phyloP scores from a whole-genome alignment of 2,329 filamentous ascomycete genomes.

The Sporothrix brasiliensis region DNA sequence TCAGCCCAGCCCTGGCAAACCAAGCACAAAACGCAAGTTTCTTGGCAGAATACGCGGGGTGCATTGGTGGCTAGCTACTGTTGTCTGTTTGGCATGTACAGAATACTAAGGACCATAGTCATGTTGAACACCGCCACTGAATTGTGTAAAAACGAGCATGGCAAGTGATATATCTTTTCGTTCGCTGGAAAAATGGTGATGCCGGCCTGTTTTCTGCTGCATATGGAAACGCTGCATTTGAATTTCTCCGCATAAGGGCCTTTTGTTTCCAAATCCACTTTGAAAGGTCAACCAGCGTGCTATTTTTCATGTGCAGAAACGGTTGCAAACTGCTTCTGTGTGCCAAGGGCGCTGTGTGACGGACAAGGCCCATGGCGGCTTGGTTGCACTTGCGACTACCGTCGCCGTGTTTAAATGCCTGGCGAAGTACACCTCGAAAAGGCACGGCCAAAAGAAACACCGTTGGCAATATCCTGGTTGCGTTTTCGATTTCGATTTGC shows the following conservation, averaged over 20 bases:
- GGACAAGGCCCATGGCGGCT: conserved; percentile 2
- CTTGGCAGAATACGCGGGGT: conserved; percentile 20
- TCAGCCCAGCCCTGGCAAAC: not conserved
- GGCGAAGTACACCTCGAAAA: not conserved
- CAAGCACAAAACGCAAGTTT: not conserved
- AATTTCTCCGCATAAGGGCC: conserved; percentile 24
- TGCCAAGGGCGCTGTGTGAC: conserved; percentile 3
- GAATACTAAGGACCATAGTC: not conserved
- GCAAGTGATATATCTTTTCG: not conserved
- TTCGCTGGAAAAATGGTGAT: not conserved
- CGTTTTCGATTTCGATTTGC: not conserved
- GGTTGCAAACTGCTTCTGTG: not conserved
- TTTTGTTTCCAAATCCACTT: conserved; percentile 2
- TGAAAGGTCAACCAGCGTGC: not conserved
- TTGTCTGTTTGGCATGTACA: too few relatives aligned
- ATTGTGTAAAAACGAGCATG: conserved; percentile 10
- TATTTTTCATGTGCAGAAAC: conserved; percentile 7
- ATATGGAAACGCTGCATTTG: not conserved
- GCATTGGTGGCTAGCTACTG: not conserved
- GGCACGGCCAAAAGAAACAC: not conserved
- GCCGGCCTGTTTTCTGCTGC: not conserved
- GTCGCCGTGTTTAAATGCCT: not conserved
- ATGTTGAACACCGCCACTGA: not conserved
- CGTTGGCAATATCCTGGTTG: conserved; percentile 11
- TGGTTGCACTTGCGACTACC: not conserved